Evolutionary conservation across 305 asterid genomes (phyloP).

Genomic region (Fraxinus dipetala): DNA sequence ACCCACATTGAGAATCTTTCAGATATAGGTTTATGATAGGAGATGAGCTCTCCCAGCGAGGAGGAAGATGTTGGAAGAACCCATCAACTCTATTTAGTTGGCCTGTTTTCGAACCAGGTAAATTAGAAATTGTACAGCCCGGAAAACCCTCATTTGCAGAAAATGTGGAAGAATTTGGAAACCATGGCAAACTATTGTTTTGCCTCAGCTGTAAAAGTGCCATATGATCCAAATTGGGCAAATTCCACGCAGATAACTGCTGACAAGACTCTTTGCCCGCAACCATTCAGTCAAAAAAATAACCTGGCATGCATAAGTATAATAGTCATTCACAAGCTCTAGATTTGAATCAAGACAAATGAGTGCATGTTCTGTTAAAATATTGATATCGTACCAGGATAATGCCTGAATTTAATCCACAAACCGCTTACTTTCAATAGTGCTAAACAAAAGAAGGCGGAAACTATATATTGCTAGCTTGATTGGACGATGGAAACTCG

Average conservation of each 20-base stretch:
- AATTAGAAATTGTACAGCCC: conserved; percentile 29
- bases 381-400: conserved; percentile 40
- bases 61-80: conserved; percentile 16
- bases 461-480: conserved; percentile 38
- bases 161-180: conserved; percentile 22
- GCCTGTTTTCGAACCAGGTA: conserved; percentile 26
- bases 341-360: conserved; percentile 21
- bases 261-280: conserved; percentile 38
- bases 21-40: conserved; percentile 27
- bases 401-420: conserved; percentile 30
- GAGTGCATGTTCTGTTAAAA: background rate
- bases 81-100: conserved; percentile 32
- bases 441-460: conserved; percentile 28
- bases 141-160: conserved; percentile 31
- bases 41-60: conserved; percentile 22
- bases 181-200: conserved; percentile 34
- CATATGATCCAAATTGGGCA: conserved; percentile 38
- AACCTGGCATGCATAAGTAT: conserved; percentile 35
- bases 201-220: conserved; percentile 41
- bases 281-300: conserved; percentile 42
- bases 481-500: conserved; percentile 29
- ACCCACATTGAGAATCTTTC: conserved; percentile 27
- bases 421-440: conserved; percentile 28
- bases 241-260: conserved; percentile 46
- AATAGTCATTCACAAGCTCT: conserved; percentile 17